Evolutionary conservation across 2,329 filamentous ascomycete species (phyloP).

Genomic region (Cladosporium sp.): DNA sequence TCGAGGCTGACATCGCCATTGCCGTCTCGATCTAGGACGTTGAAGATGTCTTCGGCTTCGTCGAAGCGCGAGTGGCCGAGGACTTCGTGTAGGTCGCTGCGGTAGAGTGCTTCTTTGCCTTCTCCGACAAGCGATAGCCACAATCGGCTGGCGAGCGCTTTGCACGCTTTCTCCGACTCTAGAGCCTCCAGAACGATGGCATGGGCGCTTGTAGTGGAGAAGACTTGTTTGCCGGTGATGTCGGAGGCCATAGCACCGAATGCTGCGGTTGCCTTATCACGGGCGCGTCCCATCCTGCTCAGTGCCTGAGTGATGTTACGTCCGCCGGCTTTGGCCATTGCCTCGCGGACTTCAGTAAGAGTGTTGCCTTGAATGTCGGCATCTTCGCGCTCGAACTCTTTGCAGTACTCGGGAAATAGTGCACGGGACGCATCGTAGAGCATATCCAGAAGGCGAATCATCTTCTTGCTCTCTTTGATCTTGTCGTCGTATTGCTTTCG

Average conservation of each 20-base stretch:
- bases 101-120: constrained; percentile 31
- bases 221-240: constrained; percentile 82
- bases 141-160: constrained; percentile 38
- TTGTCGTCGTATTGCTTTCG: constrained; percentile 69
- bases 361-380: constrained; percentile 79
- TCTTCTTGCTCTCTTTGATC: constrained; percentile 78
- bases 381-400: constrained; percentile 79
- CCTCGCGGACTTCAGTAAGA: constrained; percentile 50
- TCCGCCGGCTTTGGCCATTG: constrained; percentile 50
- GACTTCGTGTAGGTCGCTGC: constrained; percentile 34
- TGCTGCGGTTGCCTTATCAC: constrained; percentile 80
- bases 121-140: constrained; percentile 40
- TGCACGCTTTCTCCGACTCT: constrained; percentile 34
- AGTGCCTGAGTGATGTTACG: constrained; percentile 66
- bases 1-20: constrained; percentile 41
- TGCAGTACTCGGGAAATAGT: constrained; percentile 81
- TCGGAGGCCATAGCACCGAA: constrained; percentile 85
- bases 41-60: constrained; percentile 38
- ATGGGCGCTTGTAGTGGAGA: constrained; percentile 52
- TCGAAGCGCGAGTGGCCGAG: constrained; percentile 31
- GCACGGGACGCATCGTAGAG: constrained; percentile 79
- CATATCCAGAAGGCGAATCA: constrained; percentile 70
- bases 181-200: constrained; percentile 36
- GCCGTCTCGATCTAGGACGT: constrained; percentile 36
- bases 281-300: constrained; percentile 62